phyloP scores from a whole-genome alignment of 164 flowering plant species.

The Sextonia rubra region DNA sequence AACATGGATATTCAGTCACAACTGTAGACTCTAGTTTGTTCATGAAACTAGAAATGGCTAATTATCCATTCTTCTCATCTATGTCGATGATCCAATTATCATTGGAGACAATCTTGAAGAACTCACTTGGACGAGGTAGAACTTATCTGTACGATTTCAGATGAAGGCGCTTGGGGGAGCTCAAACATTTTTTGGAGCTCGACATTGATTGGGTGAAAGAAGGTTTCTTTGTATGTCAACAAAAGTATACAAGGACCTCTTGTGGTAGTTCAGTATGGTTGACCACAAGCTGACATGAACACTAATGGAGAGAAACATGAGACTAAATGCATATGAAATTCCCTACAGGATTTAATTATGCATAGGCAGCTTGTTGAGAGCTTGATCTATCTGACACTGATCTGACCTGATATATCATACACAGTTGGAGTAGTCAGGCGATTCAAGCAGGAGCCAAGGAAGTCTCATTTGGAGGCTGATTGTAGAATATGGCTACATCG shows the following conservation, averaged over 20 bases:
- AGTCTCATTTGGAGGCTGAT: no score
- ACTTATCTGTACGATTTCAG: not conserved
- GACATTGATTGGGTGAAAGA: not conserved
- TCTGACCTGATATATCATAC: no score
- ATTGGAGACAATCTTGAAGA: no score
- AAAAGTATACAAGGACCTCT: constrained; percentile 3
- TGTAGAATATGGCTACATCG: no score
- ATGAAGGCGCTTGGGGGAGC: constrained; percentile 4
- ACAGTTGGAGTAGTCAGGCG: no score
- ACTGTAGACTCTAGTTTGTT: constrained; percentile 4
- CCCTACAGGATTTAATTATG: not conserved
- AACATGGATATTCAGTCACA: constrained; percentile 5
- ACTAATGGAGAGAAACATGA: not conserved
- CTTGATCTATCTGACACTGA: no score
- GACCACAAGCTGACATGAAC: not conserved
- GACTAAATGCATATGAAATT: not conserved
- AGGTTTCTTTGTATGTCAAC: not conserved
- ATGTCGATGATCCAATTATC: no score
- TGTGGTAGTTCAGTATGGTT: not conserved
- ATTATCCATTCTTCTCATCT: not conserved
- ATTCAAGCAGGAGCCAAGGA: no score
- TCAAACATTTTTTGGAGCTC: constrained; percentile 2
- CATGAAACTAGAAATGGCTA: not conserved
- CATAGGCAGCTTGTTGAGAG: no score
- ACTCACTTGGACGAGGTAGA: not conserved